Evolutionary conservation across 2,329 filamentous ascomycete species (phyloP), one percentile per base, ranked within the genome.

Genomic region (Fusarium humuli): DNA sequence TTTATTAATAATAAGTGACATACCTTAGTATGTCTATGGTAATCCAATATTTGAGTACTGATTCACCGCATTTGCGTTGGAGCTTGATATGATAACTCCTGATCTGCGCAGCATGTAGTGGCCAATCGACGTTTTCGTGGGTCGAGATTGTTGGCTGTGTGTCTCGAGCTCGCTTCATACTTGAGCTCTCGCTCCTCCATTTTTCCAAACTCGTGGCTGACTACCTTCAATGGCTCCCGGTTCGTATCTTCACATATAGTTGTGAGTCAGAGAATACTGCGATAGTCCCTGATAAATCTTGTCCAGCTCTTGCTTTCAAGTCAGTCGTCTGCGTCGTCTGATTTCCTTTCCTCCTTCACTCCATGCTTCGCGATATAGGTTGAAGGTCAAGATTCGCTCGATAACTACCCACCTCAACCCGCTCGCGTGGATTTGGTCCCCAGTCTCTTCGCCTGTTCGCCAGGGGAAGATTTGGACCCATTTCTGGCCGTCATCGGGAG

Each of bases 401-500:
- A 81, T 79, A 23, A 80, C 69, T 30, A 79, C 77, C 80, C 80
- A 81, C 58, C 80, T 75, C 78, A 80, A 78, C 46, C 76, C 70
- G 57, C 80, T 78, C 59, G 77, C 75, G 29, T 71, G 74, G 2
- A 74, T 73, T 16, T 72, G 69, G 20, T 73, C 72, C 16, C 75
- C 66, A 20, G 73, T 72, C 18, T 72, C 71, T n/a, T 72, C 68
- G n/a, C 74, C 69, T 23, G 73, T 67, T 12, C 77, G 68, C 78
- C 78, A 80, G 6, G 79, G 77, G 20, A 75, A 54, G 30, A 81
- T 77, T 42, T 75, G 77, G 50, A 76, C 72, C 79, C 80, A 81
- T 16, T 68, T 58, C 7, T 70, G 42, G 4, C 72, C 71, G 32
- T 78, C 73, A 16, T 63, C 53, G 7, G 75, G 65, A 10, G 61